Percentiles rank a stretch among this genome's conserved stretches.
Conservation (phyloP, 2,329 filamentous ascomycete species). For the Leptographium wingfieldii region DNA sequence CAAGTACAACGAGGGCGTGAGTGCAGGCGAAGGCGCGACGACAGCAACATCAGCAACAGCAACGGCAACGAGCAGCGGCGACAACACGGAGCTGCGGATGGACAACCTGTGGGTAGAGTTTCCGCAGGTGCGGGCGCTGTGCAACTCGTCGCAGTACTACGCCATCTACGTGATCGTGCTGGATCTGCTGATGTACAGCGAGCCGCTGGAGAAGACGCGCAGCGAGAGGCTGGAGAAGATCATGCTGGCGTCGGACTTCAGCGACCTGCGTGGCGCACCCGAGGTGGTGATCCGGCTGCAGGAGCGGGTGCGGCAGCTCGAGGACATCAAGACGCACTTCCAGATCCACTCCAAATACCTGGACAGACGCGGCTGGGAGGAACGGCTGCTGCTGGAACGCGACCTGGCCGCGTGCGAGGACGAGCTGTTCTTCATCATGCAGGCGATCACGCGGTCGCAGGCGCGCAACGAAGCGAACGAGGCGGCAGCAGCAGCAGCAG, state of each 20-base stretch:
- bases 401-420: slow-evolving; percentile 86
- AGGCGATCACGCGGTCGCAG: slow-evolving; percentile 94
- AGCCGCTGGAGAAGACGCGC: slow-evolving; percentile 93
- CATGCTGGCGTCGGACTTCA: slow-evolving; percentile 97
- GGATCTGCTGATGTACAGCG: slow-evolving; percentile 89
- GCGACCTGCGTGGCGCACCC: slow-evolving; percentile 83
- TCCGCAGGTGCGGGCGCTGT: slow-evolving; percentile 83
- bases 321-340: slow-evolving; percentile 95
- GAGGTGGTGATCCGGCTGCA: slow-evolving; percentile 88
- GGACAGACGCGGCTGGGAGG: slow-evolving; percentile 83
- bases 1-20: slow-evolving; percentile 93
- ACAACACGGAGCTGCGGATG: slow-evolving; percentile 46
- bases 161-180: slow-evolving; percentile 96
- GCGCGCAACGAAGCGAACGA: slow-evolving; percentile 58
- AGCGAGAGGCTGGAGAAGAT: slow-evolving; percentile 95
- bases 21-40: slow-evolving; percentile 39
- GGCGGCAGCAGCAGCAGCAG: neutral
- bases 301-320: slow-evolving; percentile 81
- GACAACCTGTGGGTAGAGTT: slow-evolving; percentile 97
- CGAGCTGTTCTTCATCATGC: slow-evolving; percentile 99
- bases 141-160: slow-evolving; percentile 95
- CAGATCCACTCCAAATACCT: slow-evolving; percentile 81
- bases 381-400: slow-evolving; percentile 75
- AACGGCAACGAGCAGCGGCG: neutral
- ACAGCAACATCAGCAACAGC: neutral